Evolutionary conservation across 169 alveolate genomes (phyloP).

Genomic region (Plasmodium gonderi): DNA sequence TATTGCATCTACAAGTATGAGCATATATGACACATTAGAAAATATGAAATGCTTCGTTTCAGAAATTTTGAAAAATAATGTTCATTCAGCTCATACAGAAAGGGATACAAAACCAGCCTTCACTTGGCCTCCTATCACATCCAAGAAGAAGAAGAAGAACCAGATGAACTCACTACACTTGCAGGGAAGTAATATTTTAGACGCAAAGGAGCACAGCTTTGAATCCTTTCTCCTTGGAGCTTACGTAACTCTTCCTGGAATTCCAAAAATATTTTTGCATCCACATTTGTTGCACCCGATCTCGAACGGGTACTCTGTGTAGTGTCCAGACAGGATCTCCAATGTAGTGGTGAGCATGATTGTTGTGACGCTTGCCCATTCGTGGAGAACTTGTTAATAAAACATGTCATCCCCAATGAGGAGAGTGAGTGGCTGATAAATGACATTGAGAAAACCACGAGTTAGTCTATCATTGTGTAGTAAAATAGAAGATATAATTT

Average conservation of each 20-base stretch:
- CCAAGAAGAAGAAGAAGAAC: slow-evolving; percentile 12
- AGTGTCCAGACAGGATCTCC: neutral
- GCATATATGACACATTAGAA: slow-evolving; percentile 14
- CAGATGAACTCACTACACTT: neutral
- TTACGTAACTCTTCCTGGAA: slow-evolving; percentile 15
- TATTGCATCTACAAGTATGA: slow-evolving; percentile 55
- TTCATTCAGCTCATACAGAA: slow-evolving; percentile 43
- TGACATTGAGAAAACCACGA: no score
- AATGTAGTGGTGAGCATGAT: neutral
- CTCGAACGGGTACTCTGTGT: slow-evolving; percentile 36
- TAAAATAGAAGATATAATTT: no score
- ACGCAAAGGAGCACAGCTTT: neutral
- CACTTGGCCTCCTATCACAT: slow-evolving; percentile 37
- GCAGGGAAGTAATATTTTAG: neutral
- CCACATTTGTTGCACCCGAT: slow-evolving; percentile 23
- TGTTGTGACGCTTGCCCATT: no score
- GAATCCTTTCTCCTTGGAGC: slow-evolving; percentile 65
- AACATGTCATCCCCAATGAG: no score
- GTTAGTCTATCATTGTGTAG: no score
- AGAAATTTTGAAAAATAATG: slow-evolving; percentile 37
- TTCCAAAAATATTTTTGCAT: slow-evolving; percentile 42
- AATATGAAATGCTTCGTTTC: slow-evolving; percentile 46
- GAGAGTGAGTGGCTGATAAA: no score
- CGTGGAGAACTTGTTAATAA: no score
- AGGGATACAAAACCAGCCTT: slow-evolving; percentile 19